Evolutionary conservation across 2,329 filamentous ascomycete species (phyloP), one percentile per base, ranked within the genome.

Genomic region (Fusarium chaquense): DNA sequence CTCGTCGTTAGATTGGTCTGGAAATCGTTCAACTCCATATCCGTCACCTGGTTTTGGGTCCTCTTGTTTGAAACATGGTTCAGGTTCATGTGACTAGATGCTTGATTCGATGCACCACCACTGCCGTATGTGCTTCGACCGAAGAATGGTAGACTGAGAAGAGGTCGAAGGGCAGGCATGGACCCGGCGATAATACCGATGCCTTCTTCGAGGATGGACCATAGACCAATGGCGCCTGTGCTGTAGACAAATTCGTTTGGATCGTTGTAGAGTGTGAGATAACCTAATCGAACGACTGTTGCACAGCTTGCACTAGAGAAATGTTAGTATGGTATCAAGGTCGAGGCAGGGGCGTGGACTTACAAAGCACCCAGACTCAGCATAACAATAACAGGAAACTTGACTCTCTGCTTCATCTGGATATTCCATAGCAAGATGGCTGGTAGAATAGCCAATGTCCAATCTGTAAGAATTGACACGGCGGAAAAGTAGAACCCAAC

Each of bases 401-500:
- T 76, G 15, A 75, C 60, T 10, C 57, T 62, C 1, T 54, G 53
- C 32, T 70, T 72, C 73, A 77, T 73, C 47, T 77, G 72, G 4
- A 77, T 44, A 3, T 74, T 72, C 55, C 74, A 75, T 0, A 77
- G 54, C 28, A 78, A 36, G 3, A 78, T 67, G 0, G 65, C 56
- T 0, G 76, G 75, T 7, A 78, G 58, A 7, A 73, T 63, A 2
- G 76, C 75, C 10, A 76, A 33, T 1, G 58, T 62, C 50, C 73
- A 71, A n/a, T 77, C 76, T 2, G 74, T 75, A 5, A 77, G 11
- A 8, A 77, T 71, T 2, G 73, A 73, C 1, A 69, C 53, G 2
- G 70, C 76, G 1, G 76, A 77, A 6, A 76, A 74, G 18, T 73
- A 71, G 41, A 71, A 76, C 0, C 75, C 70, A 16, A 73, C 47